phyloP scores from a whole-genome alignment of 2,329 filamentous ascomycete species.

The Trichothecium roseum region DNA sequence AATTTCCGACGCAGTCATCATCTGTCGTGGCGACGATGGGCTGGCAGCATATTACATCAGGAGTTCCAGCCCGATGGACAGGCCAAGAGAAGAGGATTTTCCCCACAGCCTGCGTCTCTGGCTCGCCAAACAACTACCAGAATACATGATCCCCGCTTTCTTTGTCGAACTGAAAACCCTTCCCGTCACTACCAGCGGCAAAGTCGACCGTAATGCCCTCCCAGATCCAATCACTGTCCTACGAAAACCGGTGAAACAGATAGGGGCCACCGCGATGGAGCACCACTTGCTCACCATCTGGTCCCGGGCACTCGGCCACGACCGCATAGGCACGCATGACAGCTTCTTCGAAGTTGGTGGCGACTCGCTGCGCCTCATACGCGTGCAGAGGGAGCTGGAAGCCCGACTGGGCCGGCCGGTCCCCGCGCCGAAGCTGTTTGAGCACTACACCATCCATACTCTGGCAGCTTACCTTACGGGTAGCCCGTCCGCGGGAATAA shows the following conservation, averaged over 20 bases:
- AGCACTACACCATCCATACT: conserved; percentile 8
- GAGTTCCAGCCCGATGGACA: not conserved
- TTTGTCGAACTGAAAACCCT: conserved; percentile 8
- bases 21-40: conserved; percentile 5
- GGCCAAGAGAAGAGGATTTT: too few relatives aligned
- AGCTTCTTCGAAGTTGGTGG: conserved; percentile 13
- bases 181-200: conserved; percentile 8
- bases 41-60: conserved; percentile 8
- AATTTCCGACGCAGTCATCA: conserved; percentile 7
- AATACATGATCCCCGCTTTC: conserved; percentile 9
- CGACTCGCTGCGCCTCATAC: conserved; percentile 9
- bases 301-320: conserved; percentile 9
- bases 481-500: too few relatives aligned
- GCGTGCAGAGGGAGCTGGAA: conserved; percentile 7
- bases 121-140: conserved; percentile 5
- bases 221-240: conserved; percentile 8
- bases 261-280: conserved; percentile 6
- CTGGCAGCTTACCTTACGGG: conserved; percentile 5
- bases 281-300: conserved; percentile 7
- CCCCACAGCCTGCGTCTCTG: conserved; percentile 3
- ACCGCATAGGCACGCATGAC: conserved; percentile 7
- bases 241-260: too few relatives aligned
- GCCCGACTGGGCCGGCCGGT: conserved; percentile 5
- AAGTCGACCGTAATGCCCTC: conserved; percentile 10
- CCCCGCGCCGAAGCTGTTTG: conserved; percentile 6